Evolutionary conservation across 75 land plant genomes (phyloP).

Genomic region (Pinus tabuliformis): DNA sequence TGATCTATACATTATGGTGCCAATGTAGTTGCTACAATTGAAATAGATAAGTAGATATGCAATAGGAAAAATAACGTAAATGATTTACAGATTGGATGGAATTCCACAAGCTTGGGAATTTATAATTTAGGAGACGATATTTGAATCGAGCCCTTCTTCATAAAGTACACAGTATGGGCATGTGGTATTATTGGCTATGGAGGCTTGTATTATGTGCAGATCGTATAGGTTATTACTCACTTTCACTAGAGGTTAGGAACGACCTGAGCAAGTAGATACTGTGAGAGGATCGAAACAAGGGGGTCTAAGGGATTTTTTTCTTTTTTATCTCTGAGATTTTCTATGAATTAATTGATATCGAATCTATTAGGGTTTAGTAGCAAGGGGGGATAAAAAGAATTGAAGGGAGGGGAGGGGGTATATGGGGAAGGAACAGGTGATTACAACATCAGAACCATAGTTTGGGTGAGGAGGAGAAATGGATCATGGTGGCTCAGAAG

Average conservation of each 20-base stretch:
- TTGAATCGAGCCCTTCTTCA: not conserved
- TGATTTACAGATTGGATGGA: not conserved
- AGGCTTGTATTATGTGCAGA: slow-evolving; percentile 10
- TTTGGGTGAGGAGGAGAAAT: slow-evolving; percentile 89
- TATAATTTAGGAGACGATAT: not conserved
- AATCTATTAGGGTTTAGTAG: no score
- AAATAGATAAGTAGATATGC: no score
- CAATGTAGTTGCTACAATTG: no score
- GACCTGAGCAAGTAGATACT: no score
- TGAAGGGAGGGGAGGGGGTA: slow-evolving; percentile 12
- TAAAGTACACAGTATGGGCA: not conserved
- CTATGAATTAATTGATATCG: not conserved
- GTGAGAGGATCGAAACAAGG: not conserved
- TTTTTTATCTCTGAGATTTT: no score
- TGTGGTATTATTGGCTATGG: not conserved
- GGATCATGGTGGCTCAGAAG: slow-evolving; percentile 98
- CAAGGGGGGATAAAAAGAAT: no score
- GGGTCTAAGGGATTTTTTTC: not conserved
- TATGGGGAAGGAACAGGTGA: slow-evolving; percentile 25
- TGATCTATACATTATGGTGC: no score
- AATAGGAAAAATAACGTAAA: no score
- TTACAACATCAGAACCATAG: slow-evolving; percentile 62
- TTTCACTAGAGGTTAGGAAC: not conserved
- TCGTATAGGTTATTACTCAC: slow-evolving; percentile 8
- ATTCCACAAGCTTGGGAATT: not conserved